A percentile compares a stretch with the other conserved stretches of the same genome.
phyloP scores from a whole-genome alignment of 805 yeast species.

The Pichia occidentalis region DNA sequence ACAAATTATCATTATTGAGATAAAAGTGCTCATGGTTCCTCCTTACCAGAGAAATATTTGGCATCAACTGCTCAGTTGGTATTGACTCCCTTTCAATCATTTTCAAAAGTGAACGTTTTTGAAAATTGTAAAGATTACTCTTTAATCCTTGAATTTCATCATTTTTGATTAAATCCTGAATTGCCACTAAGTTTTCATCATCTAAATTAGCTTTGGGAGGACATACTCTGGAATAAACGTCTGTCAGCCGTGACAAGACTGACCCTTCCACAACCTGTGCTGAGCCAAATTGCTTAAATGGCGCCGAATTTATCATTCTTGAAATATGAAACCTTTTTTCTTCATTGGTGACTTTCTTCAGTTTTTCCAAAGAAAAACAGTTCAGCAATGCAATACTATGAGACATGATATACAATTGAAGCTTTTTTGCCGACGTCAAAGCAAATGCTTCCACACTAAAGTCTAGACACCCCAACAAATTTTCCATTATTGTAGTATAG shows the following conservation, averaged over 20 bases:
- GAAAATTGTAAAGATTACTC: slow-evolving; percentile 50
- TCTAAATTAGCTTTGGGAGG: slow-evolving; percentile 26
- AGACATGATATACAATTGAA: slow-evolving; percentile 6
- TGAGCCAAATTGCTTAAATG: too few relatives aligned
- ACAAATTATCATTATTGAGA: slow-evolving; percentile 33
- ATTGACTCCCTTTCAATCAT: slow-evolving; percentile 50
- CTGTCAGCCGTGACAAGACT: slow-evolving; percentile 18
- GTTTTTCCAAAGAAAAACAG: neutral
- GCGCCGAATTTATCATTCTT: slow-evolving; percentile 34
- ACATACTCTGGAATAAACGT: slow-evolving; percentile 32
- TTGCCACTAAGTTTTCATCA: slow-evolving; percentile 18
- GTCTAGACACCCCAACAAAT: slow-evolving; percentile 38
- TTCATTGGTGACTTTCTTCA: too few relatives aligned
- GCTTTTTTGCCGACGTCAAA: slow-evolving; percentile 9
- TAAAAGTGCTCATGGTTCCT: slow-evolving; percentile 13
- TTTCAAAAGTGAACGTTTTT: slow-evolving; percentile 50
- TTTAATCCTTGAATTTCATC: slow-evolving; percentile 40
- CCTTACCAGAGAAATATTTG: slow-evolving; percentile 16
- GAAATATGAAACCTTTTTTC: slow-evolving; percentile 28
- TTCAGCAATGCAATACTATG: slow-evolving; percentile 8
- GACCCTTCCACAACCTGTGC: too few relatives aligned
- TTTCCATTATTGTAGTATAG: slow-evolving; percentile 29
- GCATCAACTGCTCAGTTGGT: slow-evolving; percentile 21
- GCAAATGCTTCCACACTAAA: slow-evolving; percentile 36
- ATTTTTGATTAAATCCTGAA: slow-evolving; percentile 21